A percentile compares a stretch with the other conserved stretches of the same genome.
Conservation (phyloP, 768 basidiomycete species). For the Boletus rufocinnamomeus region DNA sequence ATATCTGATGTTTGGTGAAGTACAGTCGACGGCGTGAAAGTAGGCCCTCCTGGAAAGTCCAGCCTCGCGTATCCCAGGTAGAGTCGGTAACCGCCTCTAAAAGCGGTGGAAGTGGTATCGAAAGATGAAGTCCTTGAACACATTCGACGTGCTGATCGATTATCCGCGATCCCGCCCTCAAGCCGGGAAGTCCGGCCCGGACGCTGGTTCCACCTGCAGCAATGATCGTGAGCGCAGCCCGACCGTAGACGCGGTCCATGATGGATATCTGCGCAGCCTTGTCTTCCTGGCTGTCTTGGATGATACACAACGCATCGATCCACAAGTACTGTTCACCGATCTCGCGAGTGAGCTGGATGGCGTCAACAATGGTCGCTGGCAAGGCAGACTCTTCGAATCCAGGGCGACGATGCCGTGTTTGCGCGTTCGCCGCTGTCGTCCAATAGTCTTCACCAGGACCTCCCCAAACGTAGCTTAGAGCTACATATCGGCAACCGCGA, state of each 20-base stretch:
- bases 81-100: slow-evolving; percentile 8
- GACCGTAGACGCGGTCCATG: slow-evolving; percentile 25
- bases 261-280: slow-evolving; percentile 17
- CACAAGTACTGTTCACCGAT: slow-evolving; percentile 28
- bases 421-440: slow-evolving; percentile 8
- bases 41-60: slow-evolving; percentile 26
- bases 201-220: slow-evolving; percentile 20
- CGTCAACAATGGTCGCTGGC: slow-evolving; percentile 20
- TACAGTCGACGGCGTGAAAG: slow-evolving; percentile 26
- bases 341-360: slow-evolving; percentile 19
- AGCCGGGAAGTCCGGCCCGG: slow-evolving; percentile 15
- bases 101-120: slow-evolving; percentile 20
- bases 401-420: not conserved
- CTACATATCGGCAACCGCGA: slow-evolving; percentile 14
- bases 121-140: slow-evolving; percentile 26
- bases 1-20: slow-evolving; percentile 25
- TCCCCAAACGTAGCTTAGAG: slow-evolving; percentile 25
- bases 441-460: slow-evolving; percentile 8
- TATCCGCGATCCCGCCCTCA: slow-evolving; percentile 12
- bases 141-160: slow-evolving; percentile 18
- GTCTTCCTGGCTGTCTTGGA: slow-evolving; percentile 25
- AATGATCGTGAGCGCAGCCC: slow-evolving; percentile 20
- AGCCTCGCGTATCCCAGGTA: slow-evolving; percentile 23
- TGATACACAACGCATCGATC: slow-evolving; percentile 29
- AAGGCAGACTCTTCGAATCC: slow-evolving; percentile 1